Conservation (phyloP, 768 basidiomycete genomes). For the Lyophyllum shimeji region DNA sequence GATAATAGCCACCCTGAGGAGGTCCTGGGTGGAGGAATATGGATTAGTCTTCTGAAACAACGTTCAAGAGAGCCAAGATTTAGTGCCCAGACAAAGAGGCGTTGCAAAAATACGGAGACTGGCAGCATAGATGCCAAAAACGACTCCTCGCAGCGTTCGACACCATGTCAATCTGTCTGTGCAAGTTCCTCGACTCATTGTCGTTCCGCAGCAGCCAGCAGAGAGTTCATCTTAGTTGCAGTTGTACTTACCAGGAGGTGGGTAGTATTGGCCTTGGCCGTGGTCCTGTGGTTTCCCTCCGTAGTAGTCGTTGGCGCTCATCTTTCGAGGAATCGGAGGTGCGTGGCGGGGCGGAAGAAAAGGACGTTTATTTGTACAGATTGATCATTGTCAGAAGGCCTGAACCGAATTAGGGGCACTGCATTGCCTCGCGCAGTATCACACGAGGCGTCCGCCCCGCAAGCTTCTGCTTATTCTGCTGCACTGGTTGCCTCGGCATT, state of each 20-base stretch:
- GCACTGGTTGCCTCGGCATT: background rate
- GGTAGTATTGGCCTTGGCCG: slow-evolving; percentile 44
- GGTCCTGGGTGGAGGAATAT: slow-evolving; percentile 32
- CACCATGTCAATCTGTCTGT: background rate
- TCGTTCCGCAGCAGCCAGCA: slow-evolving; percentile 1
- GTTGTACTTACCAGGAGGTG: slow-evolving; percentile 30
- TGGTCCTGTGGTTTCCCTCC: slow-evolving; percentile 51
- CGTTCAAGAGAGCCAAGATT: no score
- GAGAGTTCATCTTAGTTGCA: background rate
- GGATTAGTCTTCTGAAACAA: slow-evolving; percentile 4
- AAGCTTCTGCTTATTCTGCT: background rate
- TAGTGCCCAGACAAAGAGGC: no score
- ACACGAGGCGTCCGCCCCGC: background rate
- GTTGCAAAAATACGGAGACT: no score
- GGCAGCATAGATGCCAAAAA: background rate
- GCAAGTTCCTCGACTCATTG: background rate
- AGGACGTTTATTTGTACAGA: slow-evolving; percentile 29
- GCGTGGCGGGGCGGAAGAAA: slow-evolving; percentile 12
- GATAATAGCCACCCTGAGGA: slow-evolving; percentile 73
- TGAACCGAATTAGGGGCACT: background rate
- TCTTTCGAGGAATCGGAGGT: slow-evolving; percentile 26
- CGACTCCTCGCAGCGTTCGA: background rate
- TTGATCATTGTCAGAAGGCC: slow-evolving; percentile 5
- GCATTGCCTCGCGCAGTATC: background rate
- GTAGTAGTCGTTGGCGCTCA: slow-evolving; percentile 82